These are phyloP conservation scores for Floccularia luteovirens DNA, from an alignment of 768 basidiomycete species.

Conservation along the genomic window DNA sequence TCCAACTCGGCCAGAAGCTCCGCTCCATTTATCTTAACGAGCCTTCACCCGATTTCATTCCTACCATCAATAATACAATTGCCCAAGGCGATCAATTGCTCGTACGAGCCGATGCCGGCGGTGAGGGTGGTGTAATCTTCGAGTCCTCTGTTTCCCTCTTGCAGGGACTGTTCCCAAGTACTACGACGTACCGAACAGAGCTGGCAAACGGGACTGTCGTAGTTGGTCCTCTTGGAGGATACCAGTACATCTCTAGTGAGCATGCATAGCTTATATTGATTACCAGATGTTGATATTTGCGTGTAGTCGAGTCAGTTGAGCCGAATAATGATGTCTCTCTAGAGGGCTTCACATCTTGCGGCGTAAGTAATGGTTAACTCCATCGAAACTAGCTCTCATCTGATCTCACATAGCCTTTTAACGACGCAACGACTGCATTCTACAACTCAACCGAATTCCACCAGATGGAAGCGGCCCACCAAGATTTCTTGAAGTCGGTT, in stretches of 20 bases:
- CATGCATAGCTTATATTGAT: slow-evolving; percentile 1
- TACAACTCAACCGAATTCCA: slow-evolving; percentile 48
- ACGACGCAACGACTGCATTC: slow-evolving; percentile 36
- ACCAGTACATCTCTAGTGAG: slow-evolving; percentile 46
- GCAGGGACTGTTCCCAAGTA: slow-evolving; percentile 62
- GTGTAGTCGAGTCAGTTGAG: slow-evolving; percentile 54
- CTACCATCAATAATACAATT: slow-evolving; percentile 27
- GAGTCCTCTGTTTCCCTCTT: slow-evolving; percentile 61
- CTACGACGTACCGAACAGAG: slow-evolving; percentile 33
- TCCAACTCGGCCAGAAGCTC: slow-evolving; percentile 45
- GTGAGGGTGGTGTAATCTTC: slow-evolving; percentile 59
- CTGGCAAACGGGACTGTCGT: slow-evolving; percentile 63
- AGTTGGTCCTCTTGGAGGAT: slow-evolving; percentile 54
- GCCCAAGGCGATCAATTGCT: slow-evolving; percentile 28
- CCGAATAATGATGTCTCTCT: slow-evolving; percentile 54
- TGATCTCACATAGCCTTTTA: slow-evolving; percentile 32
- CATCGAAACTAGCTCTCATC: background rate
- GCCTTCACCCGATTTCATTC: slow-evolving; percentile 46
- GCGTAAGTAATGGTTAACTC: slow-evolving; percentile 21
- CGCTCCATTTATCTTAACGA: slow-evolving; percentile 44
- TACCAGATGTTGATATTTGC: slow-evolving; percentile 1
- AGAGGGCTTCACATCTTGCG: slow-evolving; percentile 60
- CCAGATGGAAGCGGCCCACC: slow-evolving; percentile 32
- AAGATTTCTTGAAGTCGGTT: slow-evolving; percentile 40
- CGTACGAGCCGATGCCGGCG: slow-evolving; percentile 61